Conservation (phyloP, 169 alveolate species). For the Eimeria acervulina region DNA sequence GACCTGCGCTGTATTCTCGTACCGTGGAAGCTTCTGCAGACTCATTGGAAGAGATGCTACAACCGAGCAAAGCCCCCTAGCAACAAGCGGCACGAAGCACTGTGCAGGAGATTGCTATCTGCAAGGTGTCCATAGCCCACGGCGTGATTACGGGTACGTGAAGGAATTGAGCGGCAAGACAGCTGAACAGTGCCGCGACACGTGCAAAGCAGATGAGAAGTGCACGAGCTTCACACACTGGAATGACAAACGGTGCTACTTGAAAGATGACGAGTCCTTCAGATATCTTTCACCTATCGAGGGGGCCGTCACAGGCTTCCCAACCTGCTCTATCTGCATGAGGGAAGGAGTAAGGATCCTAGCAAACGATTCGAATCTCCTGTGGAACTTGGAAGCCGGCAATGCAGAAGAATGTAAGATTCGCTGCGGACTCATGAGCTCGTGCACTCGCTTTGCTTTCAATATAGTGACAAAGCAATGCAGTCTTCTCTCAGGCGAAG, state of each 20-base stretch:
- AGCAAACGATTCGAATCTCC: background rate
- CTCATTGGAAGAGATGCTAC: background rate
- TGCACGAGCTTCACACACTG: conserved; percentile 6
- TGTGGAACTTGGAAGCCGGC: background rate
- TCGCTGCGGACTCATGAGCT: background rate
- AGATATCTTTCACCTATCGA: background rate
- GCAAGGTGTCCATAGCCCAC: background rate
- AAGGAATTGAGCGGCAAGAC: background rate
- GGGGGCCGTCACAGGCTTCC: background rate
- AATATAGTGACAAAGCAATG: background rate
- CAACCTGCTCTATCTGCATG: background rate
- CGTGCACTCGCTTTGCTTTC: background rate
- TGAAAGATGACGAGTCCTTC: background rate
- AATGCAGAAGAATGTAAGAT: background rate
- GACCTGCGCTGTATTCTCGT: background rate
- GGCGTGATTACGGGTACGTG: background rate
- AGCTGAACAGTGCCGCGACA: background rate
- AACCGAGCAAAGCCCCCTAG: background rate
- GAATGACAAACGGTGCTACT: background rate
- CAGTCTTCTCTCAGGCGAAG: background rate
- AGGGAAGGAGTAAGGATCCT: background rate
- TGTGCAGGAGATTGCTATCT: conserved; percentile 2
- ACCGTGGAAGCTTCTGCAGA: background rate
- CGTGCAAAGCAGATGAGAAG: background rate
- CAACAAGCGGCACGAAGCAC: background rate